These are phyloP conservation scores for Polyplosphaeria fusca DNA, from an alignment of 495 filamentous ascomycete species.

Conservation along the genomic window DNA sequence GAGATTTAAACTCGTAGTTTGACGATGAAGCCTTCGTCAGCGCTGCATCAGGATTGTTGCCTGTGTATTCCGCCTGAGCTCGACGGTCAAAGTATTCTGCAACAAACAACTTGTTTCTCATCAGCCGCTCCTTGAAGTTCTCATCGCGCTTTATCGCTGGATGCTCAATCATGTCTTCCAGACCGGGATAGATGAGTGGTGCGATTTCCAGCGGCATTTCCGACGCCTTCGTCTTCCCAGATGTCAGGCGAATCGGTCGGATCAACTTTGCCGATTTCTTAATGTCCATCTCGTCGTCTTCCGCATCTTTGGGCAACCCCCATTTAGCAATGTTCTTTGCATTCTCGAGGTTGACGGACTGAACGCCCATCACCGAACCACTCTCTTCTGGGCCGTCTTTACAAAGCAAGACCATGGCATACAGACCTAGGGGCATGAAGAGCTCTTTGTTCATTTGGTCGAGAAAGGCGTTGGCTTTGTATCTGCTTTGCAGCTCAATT, in stretches of 20 bases:
- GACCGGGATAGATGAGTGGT: constrained; percentile 6
- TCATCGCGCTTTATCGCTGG: constrained; percentile 1
- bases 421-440: constrained; percentile 7
- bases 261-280: background rate
- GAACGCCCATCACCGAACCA: background rate
- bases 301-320: background rate
- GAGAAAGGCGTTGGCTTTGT: background rate
- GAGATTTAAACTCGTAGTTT: constrained; percentile 1
- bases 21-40: constrained; percentile 6
- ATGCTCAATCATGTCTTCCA: background rate
- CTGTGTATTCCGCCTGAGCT: constrained; percentile 8
- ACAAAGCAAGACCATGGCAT: constrained; percentile 1
- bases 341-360: constrained; percentile 13
- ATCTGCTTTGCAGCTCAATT: background rate
- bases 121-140: constrained; percentile 8
- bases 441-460: constrained; percentile 3
- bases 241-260: constrained; percentile 5
- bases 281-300: background rate
- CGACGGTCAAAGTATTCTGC: constrained; percentile 19
- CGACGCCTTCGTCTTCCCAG: background rate
- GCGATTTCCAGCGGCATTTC: constrained; percentile 11
- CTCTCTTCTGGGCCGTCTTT: background rate
- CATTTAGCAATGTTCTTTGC: constrained; percentile 4
- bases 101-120: constrained; percentile 14
- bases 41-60: constrained; percentile 11